Evolutionary conservation across 2,329 filamentous ascomycete genomes (phyloP).

Genomic region (Pseudogymnoascus sp.): DNA sequence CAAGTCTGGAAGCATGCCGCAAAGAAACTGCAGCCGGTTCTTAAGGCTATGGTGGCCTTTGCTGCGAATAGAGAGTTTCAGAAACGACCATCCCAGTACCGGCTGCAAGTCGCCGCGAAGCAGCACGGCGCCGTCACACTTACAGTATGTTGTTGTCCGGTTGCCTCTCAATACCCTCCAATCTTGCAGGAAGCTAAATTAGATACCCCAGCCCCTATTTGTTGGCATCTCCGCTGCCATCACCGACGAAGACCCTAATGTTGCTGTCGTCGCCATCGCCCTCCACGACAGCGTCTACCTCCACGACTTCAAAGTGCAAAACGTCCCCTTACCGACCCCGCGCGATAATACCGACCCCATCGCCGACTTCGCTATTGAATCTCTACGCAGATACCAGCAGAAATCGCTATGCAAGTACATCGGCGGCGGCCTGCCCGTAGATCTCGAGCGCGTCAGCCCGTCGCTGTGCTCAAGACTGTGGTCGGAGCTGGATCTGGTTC

Average conservation of each 20-base stretch:
- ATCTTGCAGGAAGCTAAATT: neutral
- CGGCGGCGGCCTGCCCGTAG: slow-evolving; percentile 59
- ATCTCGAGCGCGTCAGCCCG: slow-evolving; percentile 52
- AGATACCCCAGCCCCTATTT: slow-evolving; percentile 42
- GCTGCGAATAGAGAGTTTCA: slow-evolving; percentile 1
- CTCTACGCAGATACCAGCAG: slow-evolving; percentile 51
- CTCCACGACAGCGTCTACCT: slow-evolving; percentile 68
- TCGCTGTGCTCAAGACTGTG: slow-evolving; percentile 62
- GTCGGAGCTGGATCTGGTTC: slow-evolving; percentile 68
- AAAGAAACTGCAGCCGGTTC: neutral
- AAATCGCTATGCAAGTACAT: slow-evolving; percentile 65
- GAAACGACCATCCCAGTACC: neutral
- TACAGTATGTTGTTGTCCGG: neutral
- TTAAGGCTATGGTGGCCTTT: slow-evolving; percentile 5
- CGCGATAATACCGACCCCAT: slow-evolving; percentile 38
- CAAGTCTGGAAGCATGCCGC: neutral
- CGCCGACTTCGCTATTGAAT: slow-evolving; percentile 49
- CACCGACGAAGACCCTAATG: slow-evolving; percentile 37
- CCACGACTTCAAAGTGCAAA: slow-evolving; percentile 59
- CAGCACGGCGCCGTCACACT: neutral
- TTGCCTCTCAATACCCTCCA: neutral
- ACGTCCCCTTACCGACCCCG: slow-evolving; percentile 39
- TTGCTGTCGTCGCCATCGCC: slow-evolving; percentile 53
- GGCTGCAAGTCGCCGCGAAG: neutral
- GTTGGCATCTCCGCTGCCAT: slow-evolving; percentile 52